Evolutionary conservation across 164 flowering plant species (phyloP).

Genomic region (Annona cherimola): DNA sequence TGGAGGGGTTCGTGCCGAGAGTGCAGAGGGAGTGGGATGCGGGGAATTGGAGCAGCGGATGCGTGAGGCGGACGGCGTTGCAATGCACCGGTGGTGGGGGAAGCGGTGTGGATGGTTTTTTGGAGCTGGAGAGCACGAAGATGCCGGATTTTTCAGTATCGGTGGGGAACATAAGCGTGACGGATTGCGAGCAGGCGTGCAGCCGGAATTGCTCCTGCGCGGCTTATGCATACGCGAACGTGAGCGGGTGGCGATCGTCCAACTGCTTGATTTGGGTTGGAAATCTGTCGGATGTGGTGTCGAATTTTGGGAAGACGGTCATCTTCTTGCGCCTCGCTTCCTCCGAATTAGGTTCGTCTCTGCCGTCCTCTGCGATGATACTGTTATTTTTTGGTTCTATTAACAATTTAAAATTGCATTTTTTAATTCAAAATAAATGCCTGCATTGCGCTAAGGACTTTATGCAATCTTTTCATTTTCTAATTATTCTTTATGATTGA

Average conservation of each 20-base stretch:
- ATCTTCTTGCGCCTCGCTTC: background rate
- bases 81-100: conserved; percentile 10
- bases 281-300: background rate
- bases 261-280: background rate
- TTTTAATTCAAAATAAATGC: too few relatives aligned
- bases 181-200: background rate
- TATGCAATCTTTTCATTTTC: too few relatives aligned
- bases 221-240: background rate
- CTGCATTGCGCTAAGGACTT: too few relatives aligned
- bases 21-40: conserved; percentile 17
- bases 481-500: too few relatives aligned
- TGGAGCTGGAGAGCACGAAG: conserved; percentile 10
- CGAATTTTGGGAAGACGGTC: background rate
- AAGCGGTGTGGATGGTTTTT: conserved; percentile 13
- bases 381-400: too few relatives aligned
- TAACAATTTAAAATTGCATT: too few relatives aligned
- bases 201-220: background rate
- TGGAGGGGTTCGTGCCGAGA: conserved; percentile 34
- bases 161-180: background rate
- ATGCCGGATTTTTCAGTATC: conserved; percentile 23
- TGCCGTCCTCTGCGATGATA: too few relatives aligned
- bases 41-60: conserved; percentile 24
- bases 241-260: background rate
- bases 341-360: background rate
- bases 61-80: conserved; percentile 13